Conservation (phyloP, 2,329 filamentous ascomycete species). For the Emergomyces orientalis region DNA sequence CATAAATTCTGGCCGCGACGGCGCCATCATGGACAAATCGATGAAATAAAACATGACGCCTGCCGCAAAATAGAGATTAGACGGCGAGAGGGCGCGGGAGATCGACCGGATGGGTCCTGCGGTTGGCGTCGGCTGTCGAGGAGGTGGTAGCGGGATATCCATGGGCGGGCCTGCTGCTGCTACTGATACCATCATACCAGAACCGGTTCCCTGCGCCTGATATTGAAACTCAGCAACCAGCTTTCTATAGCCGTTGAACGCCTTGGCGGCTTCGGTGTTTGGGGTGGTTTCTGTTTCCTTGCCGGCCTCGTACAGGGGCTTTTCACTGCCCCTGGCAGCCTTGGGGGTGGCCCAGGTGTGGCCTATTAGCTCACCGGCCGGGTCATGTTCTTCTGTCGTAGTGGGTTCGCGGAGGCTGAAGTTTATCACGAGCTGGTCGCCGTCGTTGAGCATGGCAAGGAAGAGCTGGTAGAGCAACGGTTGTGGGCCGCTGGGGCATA, state of each 20-base stretch:
- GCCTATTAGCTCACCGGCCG: slow-evolving; percentile 5
- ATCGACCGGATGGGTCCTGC: background rate
- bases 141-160: background rate
- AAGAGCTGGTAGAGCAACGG: slow-evolving; percentile 5
- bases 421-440: background rate
- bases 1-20: background rate
- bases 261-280: slow-evolving; percentile 1
- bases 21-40: slow-evolving; percentile 4
- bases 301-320: slow-evolving; percentile 5
- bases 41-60: slow-evolving; percentile 7
- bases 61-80: slow-evolving; percentile 7
- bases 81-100: slow-evolving; percentile 5
- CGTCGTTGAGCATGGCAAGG: slow-evolving; percentile 5
- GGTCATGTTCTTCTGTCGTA: slow-evolving; percentile 1
- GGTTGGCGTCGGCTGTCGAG: background rate
- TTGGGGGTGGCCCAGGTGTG: slow-evolving; percentile 4
- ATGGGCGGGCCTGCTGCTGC: background rate
- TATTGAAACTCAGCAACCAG: background rate
- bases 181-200: background rate
- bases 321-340: background rate
- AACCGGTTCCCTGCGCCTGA: no score
- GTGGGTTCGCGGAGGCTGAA: slow-evolving; percentile 4
- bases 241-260: slow-evolving; percentile 2
- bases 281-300: background rate
- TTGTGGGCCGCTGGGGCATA: slow-evolving; percentile 3